These are phyloP conservation scores for Grosmannia clavigera DNA, from an alignment of 2,329 filamentous ascomycete genomes.

Conservation along the genomic window DNA sequence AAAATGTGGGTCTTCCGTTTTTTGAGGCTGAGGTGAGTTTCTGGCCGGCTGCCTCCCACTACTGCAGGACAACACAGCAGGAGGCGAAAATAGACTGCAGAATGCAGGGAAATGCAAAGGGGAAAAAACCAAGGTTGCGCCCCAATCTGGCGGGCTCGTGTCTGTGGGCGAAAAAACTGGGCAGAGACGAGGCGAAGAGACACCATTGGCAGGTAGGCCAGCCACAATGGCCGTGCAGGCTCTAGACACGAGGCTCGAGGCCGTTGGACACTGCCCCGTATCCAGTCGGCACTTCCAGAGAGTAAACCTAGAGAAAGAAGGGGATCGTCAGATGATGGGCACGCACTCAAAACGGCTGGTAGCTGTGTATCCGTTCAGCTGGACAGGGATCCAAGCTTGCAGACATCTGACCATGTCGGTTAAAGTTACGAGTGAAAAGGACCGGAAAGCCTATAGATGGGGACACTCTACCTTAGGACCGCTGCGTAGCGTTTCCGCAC, in stretches of 20 bases:
- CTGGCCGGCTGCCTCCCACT: conserved; percentile 6
- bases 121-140: background rate
- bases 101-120: background rate
- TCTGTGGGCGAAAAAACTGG: background rate
- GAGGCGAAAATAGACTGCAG: background rate
- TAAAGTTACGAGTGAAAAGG: background rate
- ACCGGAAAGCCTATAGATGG: background rate
- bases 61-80: conserved; percentile 4
- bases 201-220: background rate
- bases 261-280: background rate
- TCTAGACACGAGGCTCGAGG: background rate
- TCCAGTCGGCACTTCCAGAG: background rate
- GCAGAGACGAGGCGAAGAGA: too few relatives aligned
- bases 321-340: background rate
- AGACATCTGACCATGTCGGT: background rate
- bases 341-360: background rate
- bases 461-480: background rate
- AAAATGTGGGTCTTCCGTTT: background rate
- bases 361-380: background rate
- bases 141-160: conserved; percentile 3
- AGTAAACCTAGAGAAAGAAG: background rate
- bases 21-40: conserved; percentile 2
- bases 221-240: background rate
- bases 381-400: background rate
- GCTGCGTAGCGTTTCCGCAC: background rate